phyloP scores from a whole-genome alignment of 371 early-diverging fungal genomes.

The Mucor plumbeus region DNA sequence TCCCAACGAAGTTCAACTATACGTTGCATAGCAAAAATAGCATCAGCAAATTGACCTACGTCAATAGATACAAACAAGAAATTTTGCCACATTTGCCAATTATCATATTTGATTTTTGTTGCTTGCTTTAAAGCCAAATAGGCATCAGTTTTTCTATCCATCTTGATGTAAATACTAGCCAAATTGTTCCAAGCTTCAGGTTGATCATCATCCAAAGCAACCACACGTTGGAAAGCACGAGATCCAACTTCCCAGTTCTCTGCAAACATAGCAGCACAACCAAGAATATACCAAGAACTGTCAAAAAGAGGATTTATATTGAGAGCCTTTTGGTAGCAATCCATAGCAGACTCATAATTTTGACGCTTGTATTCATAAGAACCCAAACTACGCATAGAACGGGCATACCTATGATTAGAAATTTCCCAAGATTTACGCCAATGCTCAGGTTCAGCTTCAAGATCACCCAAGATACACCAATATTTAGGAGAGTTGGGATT shows the following conservation, averaged over 20 bases:
- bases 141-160: slow-evolving; percentile 76
- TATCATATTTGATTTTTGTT: slow-evolving; percentile 77
- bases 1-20: slow-evolving; percentile 80
- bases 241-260: slow-evolving; percentile 80
- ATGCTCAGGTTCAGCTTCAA: slow-evolving; percentile 75
- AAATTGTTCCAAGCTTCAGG: slow-evolving; percentile 98
- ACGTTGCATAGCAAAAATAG: slow-evolving; percentile 85
- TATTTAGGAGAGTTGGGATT: slow-evolving; percentile 83
- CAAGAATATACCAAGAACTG: slow-evolving; percentile 94
- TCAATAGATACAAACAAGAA: slow-evolving; percentile 79
- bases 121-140: slow-evolving; percentile 86
- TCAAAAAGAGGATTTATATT: slow-evolving; percentile 94
- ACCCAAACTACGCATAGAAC: slow-evolving; percentile 95
- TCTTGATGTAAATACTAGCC: slow-evolving; percentile 79
- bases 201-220: slow-evolving; percentile 79
- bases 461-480: slow-evolving; percentile 89
- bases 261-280: slow-evolving; percentile 89
- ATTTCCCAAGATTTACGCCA: slow-evolving; percentile 91
- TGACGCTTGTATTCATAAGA: slow-evolving; percentile 72
- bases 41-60: slow-evolving; percentile 81
- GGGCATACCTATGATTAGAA: slow-evolving; percentile 78
- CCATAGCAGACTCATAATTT: slow-evolving; percentile 61
- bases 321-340: slow-evolving; percentile 76
- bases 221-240: slow-evolving; percentile 79
- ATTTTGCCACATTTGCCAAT: slow-evolving; percentile 94